These are phyloP conservation scores for Arachis monticola DNA, from an alignment of 331 rosid species.

Conservation along the genomic window DNA sequence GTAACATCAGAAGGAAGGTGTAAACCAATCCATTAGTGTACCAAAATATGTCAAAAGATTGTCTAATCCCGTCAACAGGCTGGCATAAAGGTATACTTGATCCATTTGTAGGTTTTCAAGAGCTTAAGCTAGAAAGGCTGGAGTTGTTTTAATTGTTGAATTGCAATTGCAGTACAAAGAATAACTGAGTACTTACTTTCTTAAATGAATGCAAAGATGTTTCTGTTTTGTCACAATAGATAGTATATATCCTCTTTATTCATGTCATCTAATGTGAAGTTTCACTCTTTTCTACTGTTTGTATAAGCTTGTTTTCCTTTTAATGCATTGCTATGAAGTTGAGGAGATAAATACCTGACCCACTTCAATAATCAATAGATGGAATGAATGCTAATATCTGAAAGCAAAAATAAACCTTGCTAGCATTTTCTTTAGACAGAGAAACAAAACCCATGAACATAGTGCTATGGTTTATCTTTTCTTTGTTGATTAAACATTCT, in stretches of 20 bases:
- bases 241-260: background rate
- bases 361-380: conserved; percentile 3
- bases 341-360: conserved; percentile 3
- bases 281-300: conserved; percentile 10
- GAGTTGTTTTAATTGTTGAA: background rate
- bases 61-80: conserved; percentile 7
- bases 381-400: conserved; percentile 12
- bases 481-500: conserved; percentile 16
- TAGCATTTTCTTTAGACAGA: conserved; percentile 18
- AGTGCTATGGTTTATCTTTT: conserved; percentile 15
- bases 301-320: background rate
- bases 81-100: background rate
- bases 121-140: conserved; percentile 1
- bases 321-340: conserved; percentile 5
- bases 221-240: background rate
- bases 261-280: conserved; percentile 26
- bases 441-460: conserved; percentile 10
- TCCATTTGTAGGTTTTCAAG: conserved; percentile 16
- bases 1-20: conserved; percentile 16
- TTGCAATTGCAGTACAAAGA: conserved; percentile 5
- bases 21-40: conserved; percentile 15
- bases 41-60: background rate
- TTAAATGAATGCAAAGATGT: background rate
- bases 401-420: conserved; percentile 5
- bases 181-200: background rate